Conservation (phyloP, 225 moss, liverwort and hornwort species). For the Straminergon stramineum region DNA sequence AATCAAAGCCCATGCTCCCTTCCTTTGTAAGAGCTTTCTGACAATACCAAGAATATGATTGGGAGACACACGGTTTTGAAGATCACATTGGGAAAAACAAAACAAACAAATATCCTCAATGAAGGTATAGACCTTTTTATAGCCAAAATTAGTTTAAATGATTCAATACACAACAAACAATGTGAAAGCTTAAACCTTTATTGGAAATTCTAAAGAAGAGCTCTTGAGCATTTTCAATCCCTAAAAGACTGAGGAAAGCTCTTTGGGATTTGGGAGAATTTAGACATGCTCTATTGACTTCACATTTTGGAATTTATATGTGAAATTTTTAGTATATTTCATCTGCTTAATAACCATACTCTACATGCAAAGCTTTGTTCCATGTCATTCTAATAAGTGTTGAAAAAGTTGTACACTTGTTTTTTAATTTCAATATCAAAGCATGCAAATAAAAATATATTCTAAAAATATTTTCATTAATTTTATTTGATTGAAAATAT, state of each 20-base stretch:
- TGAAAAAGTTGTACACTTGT: neutral
- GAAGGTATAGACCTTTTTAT: neutral
- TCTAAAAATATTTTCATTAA: too few species aligned
- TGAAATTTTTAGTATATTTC: neutral
- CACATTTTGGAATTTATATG: neutral
- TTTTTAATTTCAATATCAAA: neutral
- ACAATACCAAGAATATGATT: too few species aligned
- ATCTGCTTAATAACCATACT: neutral
- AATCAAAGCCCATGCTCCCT: too few species aligned
- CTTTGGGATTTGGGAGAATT: neutral
- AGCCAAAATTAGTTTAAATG: neutral
- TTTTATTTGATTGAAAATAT: neutral
- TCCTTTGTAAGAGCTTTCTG: too few species aligned
- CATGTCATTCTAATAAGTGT: fast-evolving
- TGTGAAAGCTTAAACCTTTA: neutral
- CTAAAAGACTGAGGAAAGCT: neutral
- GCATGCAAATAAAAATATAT: neutral
- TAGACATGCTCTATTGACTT: neutral
- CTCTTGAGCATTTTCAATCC: neutral
- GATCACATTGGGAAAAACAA: too few species aligned
- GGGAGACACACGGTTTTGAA: too few species aligned
- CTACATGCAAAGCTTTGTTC: neutral
- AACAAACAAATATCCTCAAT: too few species aligned
- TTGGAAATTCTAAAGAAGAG: neutral
- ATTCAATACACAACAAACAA: neutral